phyloP scores from a whole-genome alignment of 352 stramenopile genomes.

The Phytopythium chamaehyphon region DNA sequence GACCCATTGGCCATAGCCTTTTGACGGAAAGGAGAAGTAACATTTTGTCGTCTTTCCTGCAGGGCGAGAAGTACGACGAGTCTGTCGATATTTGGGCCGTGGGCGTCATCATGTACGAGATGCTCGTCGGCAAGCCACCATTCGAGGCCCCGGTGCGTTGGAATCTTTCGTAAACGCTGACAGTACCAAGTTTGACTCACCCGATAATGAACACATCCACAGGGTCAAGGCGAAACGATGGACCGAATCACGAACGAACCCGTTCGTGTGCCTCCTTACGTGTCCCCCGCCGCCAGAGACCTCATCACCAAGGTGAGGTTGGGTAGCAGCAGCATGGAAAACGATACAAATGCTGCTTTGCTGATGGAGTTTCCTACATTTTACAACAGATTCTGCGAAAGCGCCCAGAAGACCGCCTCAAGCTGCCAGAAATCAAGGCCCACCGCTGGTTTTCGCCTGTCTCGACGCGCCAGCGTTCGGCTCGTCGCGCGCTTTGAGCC shows the following conservation, averaged over 20 bases:
- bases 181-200: background rate
- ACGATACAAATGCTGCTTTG: background rate
- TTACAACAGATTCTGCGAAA: slow-evolving; percentile 69
- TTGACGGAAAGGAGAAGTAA: too few relatives aligned
- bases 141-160: slow-evolving; percentile 92
- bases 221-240: slow-evolving; percentile 95
- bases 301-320: slow-evolving; percentile 50
- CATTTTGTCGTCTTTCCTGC: background rate
- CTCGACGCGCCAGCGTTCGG: slow-evolving; percentile 37
- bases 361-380: background rate
- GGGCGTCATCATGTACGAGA: slow-evolving; percentile 98
- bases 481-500: slow-evolving; percentile 25
- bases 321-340: background rate
- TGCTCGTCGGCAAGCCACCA: slow-evolving; percentile 95
- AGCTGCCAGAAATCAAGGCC: slow-evolving; percentile 64
- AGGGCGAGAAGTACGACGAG: slow-evolving; percentile 96
- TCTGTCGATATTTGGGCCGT: slow-evolving; percentile 99
- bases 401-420: slow-evolving; percentile 47
- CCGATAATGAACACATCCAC: background rate
- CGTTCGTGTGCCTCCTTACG: slow-evolving; percentile 57
- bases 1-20: slow-evolving; percentile 2
- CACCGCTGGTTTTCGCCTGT: slow-evolving; percentile 76
- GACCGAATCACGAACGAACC: slow-evolving; percentile 90
- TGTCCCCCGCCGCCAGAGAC: slow-evolving; percentile 70
- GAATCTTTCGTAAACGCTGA: background rate